phyloP scores from a whole-genome alignment of 306 rosid genomes.

The Fragaria iinumae region DNA sequence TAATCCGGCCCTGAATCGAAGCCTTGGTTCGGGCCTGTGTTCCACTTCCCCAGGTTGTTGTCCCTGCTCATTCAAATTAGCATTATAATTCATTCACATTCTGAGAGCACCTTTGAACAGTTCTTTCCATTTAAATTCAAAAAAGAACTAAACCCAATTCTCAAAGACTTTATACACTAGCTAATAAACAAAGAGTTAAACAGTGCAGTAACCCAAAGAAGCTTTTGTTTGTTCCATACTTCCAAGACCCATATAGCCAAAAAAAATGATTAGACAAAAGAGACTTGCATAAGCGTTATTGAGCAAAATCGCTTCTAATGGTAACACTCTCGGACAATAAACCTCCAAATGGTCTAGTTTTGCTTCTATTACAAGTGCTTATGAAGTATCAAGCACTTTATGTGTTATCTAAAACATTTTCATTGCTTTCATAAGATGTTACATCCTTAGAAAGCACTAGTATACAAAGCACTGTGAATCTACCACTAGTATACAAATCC shows the following conservation, averaged over 20 bases:
- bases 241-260: background rate
- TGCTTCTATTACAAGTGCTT: background rate
- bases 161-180: background rate
- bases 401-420: background rate
- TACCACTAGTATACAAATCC: too few relatives aligned
- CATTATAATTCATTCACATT: background rate
- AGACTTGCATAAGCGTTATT: background rate
- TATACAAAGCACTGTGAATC: background rate
- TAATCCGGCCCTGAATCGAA: constrained; percentile 41
- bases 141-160: background rate
- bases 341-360: background rate
- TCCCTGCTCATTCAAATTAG: constrained; percentile 34
- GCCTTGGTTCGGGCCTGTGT: constrained; percentile 36
- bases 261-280: too few relatives aligned
- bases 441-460: background rate
- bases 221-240: background rate
- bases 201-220: background rate
- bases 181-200: background rate
- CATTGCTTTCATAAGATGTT: background rate
- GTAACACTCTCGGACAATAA: background rate
- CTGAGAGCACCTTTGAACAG: background rate
- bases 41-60: constrained; percentile 63
- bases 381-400: background rate
- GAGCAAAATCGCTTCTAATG: background rate
- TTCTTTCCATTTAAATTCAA: background rate